Evolutionary conservation across 192 early-diverging fungal species (phyloP).

Genomic region (Backusella tarrabulga): DNA sequence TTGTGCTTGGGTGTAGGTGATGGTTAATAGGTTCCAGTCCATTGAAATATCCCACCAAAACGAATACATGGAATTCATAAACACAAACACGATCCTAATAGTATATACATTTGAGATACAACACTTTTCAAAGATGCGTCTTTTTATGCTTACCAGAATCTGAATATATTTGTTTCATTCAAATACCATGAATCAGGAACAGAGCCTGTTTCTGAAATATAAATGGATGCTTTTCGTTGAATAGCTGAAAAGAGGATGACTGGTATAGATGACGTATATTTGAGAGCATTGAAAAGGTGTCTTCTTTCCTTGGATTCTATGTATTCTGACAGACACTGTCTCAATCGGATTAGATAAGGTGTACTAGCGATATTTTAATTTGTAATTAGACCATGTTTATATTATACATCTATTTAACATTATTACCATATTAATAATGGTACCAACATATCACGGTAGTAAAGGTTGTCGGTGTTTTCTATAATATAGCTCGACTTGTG

Average conservation of each 20-base stretch:
- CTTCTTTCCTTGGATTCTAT: slow-evolving; percentile 51
- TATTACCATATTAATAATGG: slow-evolving; percentile 70
- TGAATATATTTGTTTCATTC: slow-evolving; percentile 25
- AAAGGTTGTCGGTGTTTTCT: slow-evolving; percentile 38
- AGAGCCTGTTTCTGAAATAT: slow-evolving; percentile 28
- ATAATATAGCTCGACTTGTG: slow-evolving; percentile 25
- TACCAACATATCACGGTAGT: slow-evolving; percentile 49
- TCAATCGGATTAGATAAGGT: slow-evolving; percentile 75
- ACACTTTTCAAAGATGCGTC: too few relatives aligned
- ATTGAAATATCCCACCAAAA: slow-evolving; percentile 95
- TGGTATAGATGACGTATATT: slow-evolving; percentile 85
- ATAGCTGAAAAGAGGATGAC: slow-evolving; percentile 61
- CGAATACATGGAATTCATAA: slow-evolving; percentile 90
- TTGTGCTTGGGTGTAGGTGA: slow-evolving; percentile 7
- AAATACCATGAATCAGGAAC: slow-evolving; percentile 23
- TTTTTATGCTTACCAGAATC: slow-evolving; percentile 36
- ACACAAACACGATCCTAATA: slow-evolving; percentile 55
- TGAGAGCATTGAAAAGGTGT: slow-evolving; percentile 91
- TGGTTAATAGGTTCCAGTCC: slow-evolving; percentile 77
- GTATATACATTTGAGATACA: too few relatives aligned
- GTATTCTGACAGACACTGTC: slow-evolving; percentile 80
- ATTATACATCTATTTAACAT: not conserved
- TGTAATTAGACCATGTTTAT: not conserved
- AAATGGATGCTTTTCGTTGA: slow-evolving; percentile 45
- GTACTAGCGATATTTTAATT: slow-evolving; percentile 44